Evolutionary conservation across 2,329 filamentous ascomycete genomes (phyloP), one percentile per base, ranked within the genome.

Genomic region (Emergomyces pasteurianus): DNA sequence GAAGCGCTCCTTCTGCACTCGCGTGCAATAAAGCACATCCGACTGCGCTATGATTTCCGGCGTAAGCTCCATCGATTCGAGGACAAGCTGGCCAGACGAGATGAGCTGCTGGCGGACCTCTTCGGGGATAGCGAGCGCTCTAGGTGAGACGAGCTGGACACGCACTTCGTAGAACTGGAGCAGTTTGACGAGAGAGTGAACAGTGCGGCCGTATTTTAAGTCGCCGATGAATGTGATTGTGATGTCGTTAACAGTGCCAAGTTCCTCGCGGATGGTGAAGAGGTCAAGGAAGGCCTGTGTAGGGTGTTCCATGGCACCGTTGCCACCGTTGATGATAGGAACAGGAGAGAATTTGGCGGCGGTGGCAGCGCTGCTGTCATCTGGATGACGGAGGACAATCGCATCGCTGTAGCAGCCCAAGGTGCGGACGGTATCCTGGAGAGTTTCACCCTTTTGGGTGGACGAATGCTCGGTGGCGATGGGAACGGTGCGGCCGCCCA

Each of bases 251-350:
- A 97, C 92, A 0, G 92, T 96, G 65, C 94, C 94, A 9, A 97
- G 82, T 76, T 99, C 94, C 77, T 99, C 94, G 67, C 94, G 90
- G 71, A 99, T 99, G 60, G 94, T 97, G 80, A 96, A 99, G 61
- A 99, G 86, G 71, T 99, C 94, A 26, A 99, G 81, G 82, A 99
- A 94, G 0, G 94, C 94, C 77, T 99, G 94, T 0, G 94, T 99
- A 0, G 94, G 94, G 77, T 99, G 94, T 79, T 99, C 94, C 69
- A 90, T 86, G 76, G 88, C 91, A 65, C 94, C 94, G 73, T 99
- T 99, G 58, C 94, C 94, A 65, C 91, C 94, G 73, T 99, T 99
- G 81, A 99, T 92, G 70, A 99, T 86, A 1, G 94, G 94, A 0
- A 96, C 90, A 18, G 87, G 86, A 50, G 90, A 91, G 78, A 87